These are phyloP conservation scores for Pseudogymnoascus sp. DNA, from an alignment of 2,329 filamentous ascomycete species.

Conservation along the genomic window DNA sequence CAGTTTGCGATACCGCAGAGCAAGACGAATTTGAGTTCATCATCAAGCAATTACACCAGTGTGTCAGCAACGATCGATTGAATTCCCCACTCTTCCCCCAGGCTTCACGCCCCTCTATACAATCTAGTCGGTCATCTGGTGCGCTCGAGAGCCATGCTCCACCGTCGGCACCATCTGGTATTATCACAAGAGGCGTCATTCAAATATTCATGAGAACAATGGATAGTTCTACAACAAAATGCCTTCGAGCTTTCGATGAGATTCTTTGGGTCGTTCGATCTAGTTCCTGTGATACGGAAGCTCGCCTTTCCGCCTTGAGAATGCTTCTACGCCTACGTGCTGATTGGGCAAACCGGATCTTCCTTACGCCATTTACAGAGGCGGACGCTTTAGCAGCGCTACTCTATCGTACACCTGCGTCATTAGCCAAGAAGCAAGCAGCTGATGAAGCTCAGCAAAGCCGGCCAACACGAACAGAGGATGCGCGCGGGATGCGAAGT, in stretches of 20 bases:
- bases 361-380: conserved; percentile 63
- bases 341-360: conserved; percentile 71
- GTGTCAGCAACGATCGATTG: conserved; percentile 41
- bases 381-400: conserved; percentile 65
- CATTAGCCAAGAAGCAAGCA: conserved; percentile 37
- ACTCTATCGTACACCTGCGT: conserved; percentile 56
- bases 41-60: conserved; percentile 43
- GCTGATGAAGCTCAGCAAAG: conserved; percentile 35
- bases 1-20: conserved; percentile 54
- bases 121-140: background rate
- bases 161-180: conserved; percentile 54
- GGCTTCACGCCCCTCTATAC: conserved; percentile 17
- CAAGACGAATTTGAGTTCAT: conserved; percentile 52
- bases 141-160: background rate
- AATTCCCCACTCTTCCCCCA: conserved; percentile 34
- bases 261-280: conserved; percentile 58
- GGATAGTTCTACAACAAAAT: conserved; percentile 58
- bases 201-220: conserved; percentile 70
- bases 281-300: conserved; percentile 55
- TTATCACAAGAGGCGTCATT: conserved; percentile 64
- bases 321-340: conserved; percentile 75
- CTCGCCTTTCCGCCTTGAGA: conserved; percentile 67
- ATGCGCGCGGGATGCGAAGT: conserved; percentile 28
- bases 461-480: conserved; percentile 31
- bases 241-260: conserved; percentile 52